phyloP scores from a whole-genome alignment of 2,329 filamentous ascomycete species.

The Hypomyces perniciosus region DNA sequence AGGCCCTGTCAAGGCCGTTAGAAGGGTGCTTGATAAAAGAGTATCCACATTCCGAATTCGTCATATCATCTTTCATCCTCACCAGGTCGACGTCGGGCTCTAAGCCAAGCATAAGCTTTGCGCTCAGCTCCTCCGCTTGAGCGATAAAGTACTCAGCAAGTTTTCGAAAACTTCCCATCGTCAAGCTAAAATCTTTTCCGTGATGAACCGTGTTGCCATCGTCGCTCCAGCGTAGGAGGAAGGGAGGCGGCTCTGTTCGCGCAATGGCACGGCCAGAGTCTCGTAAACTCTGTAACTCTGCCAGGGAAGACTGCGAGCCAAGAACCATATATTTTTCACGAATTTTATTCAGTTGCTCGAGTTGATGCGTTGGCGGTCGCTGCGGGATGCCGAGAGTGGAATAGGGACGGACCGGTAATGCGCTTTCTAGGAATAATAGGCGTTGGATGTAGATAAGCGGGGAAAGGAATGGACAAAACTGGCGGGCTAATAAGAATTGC shows the following conservation, averaged over 20 bases:
- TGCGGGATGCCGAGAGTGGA: too few species aligned
- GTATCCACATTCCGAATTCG: not conserved
- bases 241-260: too few species aligned
- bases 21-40: not conserved
- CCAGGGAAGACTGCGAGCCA: too few species aligned
- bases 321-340: too few species aligned
- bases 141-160: not conserved
- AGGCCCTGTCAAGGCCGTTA: not conserved
- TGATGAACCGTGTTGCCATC: too few species aligned
- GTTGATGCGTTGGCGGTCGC: too few species aligned
- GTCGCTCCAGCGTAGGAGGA: too few species aligned
- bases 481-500: not conserved
- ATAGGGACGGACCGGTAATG: too few species aligned
- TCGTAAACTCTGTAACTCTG: too few species aligned
- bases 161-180: not conserved
- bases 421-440: too few species aligned
- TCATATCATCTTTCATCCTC: not conserved
- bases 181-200: not conserved
- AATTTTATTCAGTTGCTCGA: too few species aligned
- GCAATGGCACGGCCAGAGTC: too few species aligned
- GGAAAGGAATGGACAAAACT: not conserved
- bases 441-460: constrained; percentile 3
- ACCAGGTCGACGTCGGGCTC: not conserved
- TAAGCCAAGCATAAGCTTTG: not conserved
- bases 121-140: not conserved